Evolutionary conservation across 345 rosid species (phyloP).

Genomic region (Combretum micranthum): DNA sequence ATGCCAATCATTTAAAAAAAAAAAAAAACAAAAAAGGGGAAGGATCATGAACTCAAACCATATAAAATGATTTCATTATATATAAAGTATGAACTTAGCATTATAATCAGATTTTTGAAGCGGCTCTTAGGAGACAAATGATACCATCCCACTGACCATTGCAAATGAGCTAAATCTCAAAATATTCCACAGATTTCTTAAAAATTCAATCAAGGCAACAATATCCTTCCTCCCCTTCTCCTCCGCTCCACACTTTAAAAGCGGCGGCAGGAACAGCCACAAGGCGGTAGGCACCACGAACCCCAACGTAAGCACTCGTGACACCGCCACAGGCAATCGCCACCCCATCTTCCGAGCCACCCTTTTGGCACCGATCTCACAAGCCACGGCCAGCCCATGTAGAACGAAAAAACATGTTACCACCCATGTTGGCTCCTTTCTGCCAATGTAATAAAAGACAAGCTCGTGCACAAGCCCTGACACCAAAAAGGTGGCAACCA

Average conservation of each 20-base stretch:
- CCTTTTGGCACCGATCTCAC: conserved; percentile 15
- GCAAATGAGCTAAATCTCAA: not conserved
- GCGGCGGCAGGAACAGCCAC: conserved; percentile 20
- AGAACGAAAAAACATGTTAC: conserved; percentile 21
- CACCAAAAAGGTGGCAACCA: conserved; percentile 7
- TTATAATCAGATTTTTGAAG: no score
- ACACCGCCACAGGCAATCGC: conserved; percentile 10
- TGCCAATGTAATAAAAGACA: conserved; percentile 12
- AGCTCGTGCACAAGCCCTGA: conserved; percentile 27
- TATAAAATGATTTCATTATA: no score
- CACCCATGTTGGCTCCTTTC: conserved; percentile 19
- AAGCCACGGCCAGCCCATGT: conserved; percentile 11
- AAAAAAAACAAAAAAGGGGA: no score
- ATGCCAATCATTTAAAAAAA: no score
- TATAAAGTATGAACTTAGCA: no score
- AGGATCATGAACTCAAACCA: no score
- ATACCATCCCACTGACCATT: no score
- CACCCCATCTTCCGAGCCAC: not conserved
- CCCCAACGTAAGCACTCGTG: conserved; percentile 8
- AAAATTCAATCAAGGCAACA: conserved; percentile 3
- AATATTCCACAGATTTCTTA: not conserved
- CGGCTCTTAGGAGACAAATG: not conserved
- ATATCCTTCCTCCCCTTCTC: conserved; percentile 15
- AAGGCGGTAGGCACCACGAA: conserved; percentile 14
- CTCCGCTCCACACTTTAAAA: conserved; percentile 5